Base-by-base conservation (phyloP, 1,139 yeast species). In the Casaregolazyma suthepensis region DNA sequence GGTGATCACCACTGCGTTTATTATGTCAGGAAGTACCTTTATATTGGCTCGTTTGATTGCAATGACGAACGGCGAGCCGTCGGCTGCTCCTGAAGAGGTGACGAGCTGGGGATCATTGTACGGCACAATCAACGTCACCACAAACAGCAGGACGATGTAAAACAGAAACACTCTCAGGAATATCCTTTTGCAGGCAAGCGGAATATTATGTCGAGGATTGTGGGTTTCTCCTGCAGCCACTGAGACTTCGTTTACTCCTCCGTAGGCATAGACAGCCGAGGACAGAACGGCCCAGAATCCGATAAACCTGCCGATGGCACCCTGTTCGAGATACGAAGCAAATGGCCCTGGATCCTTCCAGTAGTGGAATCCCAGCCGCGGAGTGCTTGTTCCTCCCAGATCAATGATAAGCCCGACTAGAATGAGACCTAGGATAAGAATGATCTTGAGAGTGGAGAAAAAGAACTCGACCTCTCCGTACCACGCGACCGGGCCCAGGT, bases 321-420 rank as follows among this genome's bases (percentile, higher is more conserved):
- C 80, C 19, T 72, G 67, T 10, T 69, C 71, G 49, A 80, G 77
- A 68, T 67, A 75, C 79, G 86, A 46, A 83, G 59, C 57, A 45
- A 64, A 85, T 7, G 87, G 77, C 54, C 94, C 94, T 10, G 94
- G 94, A 64, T 87, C 71, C 70, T 88, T 80, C 96, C 96, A 87
- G 71, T 87, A 86, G 68, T 90, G 77, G 75, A 85, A 86, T 9
- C 95, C 95, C 47, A 87, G 79, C 13, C 58, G 44, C 20, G 55
- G 58, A 12, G 52, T 54, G 5, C 47, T 45, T 2, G 56, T 60
- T 23, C 63, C 63, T 31, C 74, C 74, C 26, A 66, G 55, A 19
- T 64, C 60, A 50, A 71, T 68, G 2, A 71, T 69, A 26, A 66
- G 50, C 12, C 71, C 64, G 19, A 64, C 62, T 35, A 69, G 62